Evolutionary conservation across 208 protist species (phyloP), one percentile per base, ranked within the genome.

Genomic region (Borovskyia barvae): DNA sequence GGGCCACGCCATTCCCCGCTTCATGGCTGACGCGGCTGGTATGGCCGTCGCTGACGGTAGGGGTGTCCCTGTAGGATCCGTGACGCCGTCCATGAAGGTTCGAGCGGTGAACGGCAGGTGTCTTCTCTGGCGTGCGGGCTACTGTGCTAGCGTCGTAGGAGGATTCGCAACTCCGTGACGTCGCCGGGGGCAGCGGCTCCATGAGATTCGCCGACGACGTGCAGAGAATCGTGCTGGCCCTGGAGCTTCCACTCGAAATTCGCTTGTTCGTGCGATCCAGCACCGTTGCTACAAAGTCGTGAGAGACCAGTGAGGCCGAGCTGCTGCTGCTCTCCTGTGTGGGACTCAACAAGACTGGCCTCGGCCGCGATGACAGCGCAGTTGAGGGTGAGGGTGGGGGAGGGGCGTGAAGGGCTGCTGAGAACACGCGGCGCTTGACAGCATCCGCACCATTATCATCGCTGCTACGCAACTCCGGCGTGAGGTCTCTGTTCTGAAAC

Each of bases 1-100:
- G 7, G 36, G 11, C 30, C 39, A 9, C 46, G 8, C 20, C 46
- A 9, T 22, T n/a, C 19, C 42, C 42, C 25, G 42, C 48, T 5
- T n/a, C n/a, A n/a, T n/a, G n/a, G n/a, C 42, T 46, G 15, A 35
- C 17, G 37, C 52, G 33, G 39, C 51, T 41, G 35, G 15, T 57
- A n/a, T 24, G 25, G 12, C 49, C 19, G 36, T 15, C 5, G 2
- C 26, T 47, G 25, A 14, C 30, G 36, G 29, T 35, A 39, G 28
- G 36, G 36, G 0, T n/a, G 36, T 46, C 46, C 25, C 26, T 17
- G 30, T 35, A 22, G n/a, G 39, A 47, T n/a, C 39, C 30, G 25
- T 28, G 33, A 17, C 22, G 49, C 30, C 20, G 49, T 28, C 20
- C 36, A 36, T 39, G 26, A 22, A 46, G 20, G 26, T 28, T 58